These are phyloP conservation scores for Fusarium azukiicola DNA, from an alignment of 2,329 filamentous ascomycete genomes.

Conservation along the genomic window DNA sequence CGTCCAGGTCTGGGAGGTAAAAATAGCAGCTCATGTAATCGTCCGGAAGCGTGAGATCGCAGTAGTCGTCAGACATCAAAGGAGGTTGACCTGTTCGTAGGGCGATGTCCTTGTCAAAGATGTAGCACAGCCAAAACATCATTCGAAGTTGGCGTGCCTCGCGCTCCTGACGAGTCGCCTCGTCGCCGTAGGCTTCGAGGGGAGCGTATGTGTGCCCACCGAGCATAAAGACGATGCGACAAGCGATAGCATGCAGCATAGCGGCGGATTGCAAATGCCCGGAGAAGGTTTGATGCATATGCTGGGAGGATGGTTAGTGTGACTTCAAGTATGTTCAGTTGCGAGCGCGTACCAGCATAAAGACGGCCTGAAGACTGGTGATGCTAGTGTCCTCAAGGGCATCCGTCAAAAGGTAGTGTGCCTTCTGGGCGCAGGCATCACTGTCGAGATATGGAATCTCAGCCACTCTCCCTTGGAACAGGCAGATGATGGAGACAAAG, in stretches of 20 bases:
- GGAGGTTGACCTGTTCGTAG: conserved; percentile 76
- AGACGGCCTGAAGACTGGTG: conserved; percentile 67
- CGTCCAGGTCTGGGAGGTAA: conserved; percentile 17
- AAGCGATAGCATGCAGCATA: conserved; percentile 68
- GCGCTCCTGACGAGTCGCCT: conserved; percentile 50
- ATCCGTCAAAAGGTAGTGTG: conserved; percentile 66
- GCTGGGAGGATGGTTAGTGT: conserved; percentile 48
- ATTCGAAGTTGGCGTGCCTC: conserved; percentile 60
- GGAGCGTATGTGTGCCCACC: conserved; percentile 65
- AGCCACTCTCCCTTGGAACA: conserved; percentile 43
- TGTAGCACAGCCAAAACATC: conserved; percentile 78
- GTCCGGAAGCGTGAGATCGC: conserved; percentile 54
- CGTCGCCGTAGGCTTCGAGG: conserved; percentile 27
- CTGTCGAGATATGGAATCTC: conserved; percentile 59
- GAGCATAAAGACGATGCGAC: conserved; percentile 71
- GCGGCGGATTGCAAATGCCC: conserved; percentile 70
- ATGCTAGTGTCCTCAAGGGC: conserved; percentile 68
- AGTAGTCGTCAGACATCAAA: conserved; percentile 66
- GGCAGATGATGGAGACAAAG: conserved; percentile 65
- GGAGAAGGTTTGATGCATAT: conserved; percentile 66
- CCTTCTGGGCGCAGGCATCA: conserved; percentile 65
- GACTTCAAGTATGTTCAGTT: background rate
- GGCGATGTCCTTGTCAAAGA: conserved; percentile 76
- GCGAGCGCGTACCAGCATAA: conserved; percentile 70
- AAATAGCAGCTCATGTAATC: conserved; percentile 54